Conservation (phyloP, 164 flowering plant species). For the Vitis labrusca region DNA sequence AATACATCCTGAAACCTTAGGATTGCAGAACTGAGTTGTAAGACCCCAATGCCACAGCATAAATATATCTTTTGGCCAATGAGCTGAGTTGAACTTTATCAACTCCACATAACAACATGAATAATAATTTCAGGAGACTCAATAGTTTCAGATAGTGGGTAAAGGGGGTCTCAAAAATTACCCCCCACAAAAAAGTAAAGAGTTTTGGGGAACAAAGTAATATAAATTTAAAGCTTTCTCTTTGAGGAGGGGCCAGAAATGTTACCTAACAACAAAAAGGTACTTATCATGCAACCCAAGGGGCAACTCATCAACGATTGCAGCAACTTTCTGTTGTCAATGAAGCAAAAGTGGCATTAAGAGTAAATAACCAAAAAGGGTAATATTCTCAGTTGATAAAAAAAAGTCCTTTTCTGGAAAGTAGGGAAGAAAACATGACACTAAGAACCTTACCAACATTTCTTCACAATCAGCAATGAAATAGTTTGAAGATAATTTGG, state of each 20-base stretch:
- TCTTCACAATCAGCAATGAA: constrained; percentile 78
- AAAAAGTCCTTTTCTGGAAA: background rate
- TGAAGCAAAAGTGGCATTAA: constrained; percentile 1
- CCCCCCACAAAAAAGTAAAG: too few relatives aligned
- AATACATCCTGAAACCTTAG: background rate
- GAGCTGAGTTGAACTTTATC: too few relatives aligned
- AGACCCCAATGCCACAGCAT: background rate
- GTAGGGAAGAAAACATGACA: background rate
- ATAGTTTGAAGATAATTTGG: constrained; percentile 77
- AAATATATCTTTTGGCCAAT: background rate
- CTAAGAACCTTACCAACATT: constrained; percentile 58
- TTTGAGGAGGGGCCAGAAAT: background rate
- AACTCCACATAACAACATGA: too few relatives aligned
- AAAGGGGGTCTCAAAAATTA: too few relatives aligned
- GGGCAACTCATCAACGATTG: constrained; percentile 79
- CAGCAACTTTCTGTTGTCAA: constrained; percentile 79
- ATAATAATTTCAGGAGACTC: too few relatives aligned
- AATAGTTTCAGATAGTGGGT: too few relatives aligned
- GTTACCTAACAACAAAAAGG: constrained; percentile 85
- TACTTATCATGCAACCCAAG: constrained; percentile 79
- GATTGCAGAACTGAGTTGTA: background rate
- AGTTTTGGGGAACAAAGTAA: too few relatives aligned
- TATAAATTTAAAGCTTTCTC: too few relatives aligned
- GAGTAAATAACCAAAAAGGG: background rate
- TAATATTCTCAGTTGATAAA: background rate